Base-by-base conservation (phyloP, 2,329 filamentous ascomycete genomes). In the Gnomoniopsis smithogilvyi region DNA sequence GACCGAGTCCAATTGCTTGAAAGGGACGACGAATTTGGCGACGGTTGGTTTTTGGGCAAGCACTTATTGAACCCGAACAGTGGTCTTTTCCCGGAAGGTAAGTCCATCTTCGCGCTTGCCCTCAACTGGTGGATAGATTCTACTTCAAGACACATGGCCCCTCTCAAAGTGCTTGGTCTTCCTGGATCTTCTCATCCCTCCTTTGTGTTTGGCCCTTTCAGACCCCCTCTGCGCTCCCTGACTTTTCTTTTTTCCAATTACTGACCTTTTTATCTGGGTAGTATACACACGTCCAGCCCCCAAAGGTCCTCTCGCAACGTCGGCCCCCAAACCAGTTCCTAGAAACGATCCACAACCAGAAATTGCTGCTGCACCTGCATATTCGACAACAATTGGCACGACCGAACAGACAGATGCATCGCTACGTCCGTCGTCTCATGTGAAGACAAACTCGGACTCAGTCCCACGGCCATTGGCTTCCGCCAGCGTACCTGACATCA, bases 21-120 rank as follows among this genome's bases (percentile, higher is more conserved):
- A 75, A 84, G 90, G 68, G 91, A 95, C 71, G 91, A 95, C 72
- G 91, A 95, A 71, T 96, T 95, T 72, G 90, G 90, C 62, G 91
- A 96, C 73, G 91, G 91, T 56, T 93, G 90, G 91, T 96, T 90
- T 70, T 73, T 94, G 68, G 91, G 87, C 62, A 85, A 85, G 68
- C 90, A 94, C 73, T 74, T 91, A 65, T 79, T 83, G 64, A 92
- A 88, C 72, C 85, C 84, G 62, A 88, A 87, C 68, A 92, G 83
- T 64, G 91, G 91, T 57, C 82, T 95, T 58, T 95, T 95, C 68
- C 91, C 91, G 22, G 89, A 94, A 84, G 90, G 91, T 92, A 73
- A 62, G 81, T 74, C 60, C 59, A 22, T 38, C 52, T 12, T 51
- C 6, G 34, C 22, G 22, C 53, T 45, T 56, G 47, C 47, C 41